These are phyloP conservation scores for Lichenothelia convexa DNA, from an alignment of 495 filamentous ascomycete species.

Conservation along the genomic window DNA sequence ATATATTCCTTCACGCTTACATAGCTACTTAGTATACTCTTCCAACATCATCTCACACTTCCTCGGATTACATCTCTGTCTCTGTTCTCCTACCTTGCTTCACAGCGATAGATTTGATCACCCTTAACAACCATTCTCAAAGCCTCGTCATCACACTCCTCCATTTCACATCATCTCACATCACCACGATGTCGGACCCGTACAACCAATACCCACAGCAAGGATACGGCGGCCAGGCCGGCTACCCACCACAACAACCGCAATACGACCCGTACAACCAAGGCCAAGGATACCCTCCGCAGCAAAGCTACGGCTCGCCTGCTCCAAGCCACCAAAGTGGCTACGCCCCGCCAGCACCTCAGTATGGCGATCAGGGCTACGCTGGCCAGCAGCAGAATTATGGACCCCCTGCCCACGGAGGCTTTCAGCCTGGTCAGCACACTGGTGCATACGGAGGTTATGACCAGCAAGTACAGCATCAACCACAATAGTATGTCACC, in stretches of 20 bases:
- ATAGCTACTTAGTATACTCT: no score
- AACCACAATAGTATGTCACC: constrained; percentile 1
- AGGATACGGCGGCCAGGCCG: constrained; percentile 19
- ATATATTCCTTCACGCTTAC: no score
- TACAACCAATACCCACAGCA: constrained; percentile 25
- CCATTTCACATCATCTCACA: neutral
- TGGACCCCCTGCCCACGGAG: constrained; percentile 29
- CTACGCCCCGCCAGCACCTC: constrained; percentile 9
- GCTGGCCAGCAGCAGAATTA: constrained; percentile 24
- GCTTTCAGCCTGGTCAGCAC: constrained; percentile 22
- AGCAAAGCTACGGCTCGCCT: constrained; percentile 10
- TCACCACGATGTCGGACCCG: neutral
- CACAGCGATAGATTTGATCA: no score
- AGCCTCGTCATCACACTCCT: neutral
- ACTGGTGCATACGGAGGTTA: constrained; percentile 1
- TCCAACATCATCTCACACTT: neutral
- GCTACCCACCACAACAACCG: constrained; percentile 22
- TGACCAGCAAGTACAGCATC: neutral
- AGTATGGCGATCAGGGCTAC: constrained; percentile 15
- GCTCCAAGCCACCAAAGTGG: constrained; percentile 12
- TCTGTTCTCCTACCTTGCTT: no score
- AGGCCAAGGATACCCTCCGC: constrained; percentile 16
- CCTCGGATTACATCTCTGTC: no score
- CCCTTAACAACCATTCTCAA: neutral
- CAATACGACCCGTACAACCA: constrained; percentile 32